Percentiles rank a stretch among this genome's conserved stretches.
phyloP scores from a whole-genome alignment of 768 basidiomycete genomes.

The Lentinula boryana region DNA sequence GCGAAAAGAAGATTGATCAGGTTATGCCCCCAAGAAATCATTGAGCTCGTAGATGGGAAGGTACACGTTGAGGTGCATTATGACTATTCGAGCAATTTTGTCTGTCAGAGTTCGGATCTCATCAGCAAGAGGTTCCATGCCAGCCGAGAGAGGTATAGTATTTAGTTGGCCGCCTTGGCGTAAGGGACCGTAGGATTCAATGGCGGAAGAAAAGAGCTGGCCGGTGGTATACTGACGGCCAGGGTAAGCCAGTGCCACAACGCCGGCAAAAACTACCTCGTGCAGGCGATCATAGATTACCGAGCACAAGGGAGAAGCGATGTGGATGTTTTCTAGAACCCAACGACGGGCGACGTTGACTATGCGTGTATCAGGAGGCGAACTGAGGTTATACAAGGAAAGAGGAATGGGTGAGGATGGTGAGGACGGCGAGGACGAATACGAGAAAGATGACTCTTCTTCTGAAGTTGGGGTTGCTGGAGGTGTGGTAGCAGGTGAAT shows the following conservation, averaged over 20 bases:
- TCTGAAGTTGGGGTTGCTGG: neutral
- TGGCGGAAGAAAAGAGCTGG: conserved; percentile 14
- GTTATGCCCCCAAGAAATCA: conserved; percentile 36
- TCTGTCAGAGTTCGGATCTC: conserved; percentile 68
- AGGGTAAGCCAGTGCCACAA: conserved; percentile 48
- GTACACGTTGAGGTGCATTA: conserved; percentile 73
- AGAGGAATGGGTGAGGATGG: conserved; percentile 9
- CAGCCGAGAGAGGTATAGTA: conserved; percentile 30
- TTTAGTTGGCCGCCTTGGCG: conserved; percentile 8
- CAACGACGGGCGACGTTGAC: conserved; percentile 63
- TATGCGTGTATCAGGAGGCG: conserved; percentile 43
- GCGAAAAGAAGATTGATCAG: neutral
- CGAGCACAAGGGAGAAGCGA: conserved; percentile 49
- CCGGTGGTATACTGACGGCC: conserved; percentile 30
- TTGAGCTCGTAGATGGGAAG: conserved; percentile 71
- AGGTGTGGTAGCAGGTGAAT: conserved; percentile 5
- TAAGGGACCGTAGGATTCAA: conserved; percentile 4
- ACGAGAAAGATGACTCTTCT: neutral
- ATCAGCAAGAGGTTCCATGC: conserved; percentile 66
- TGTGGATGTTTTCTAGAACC: conserved; percentile 62
- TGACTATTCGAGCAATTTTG: conserved; percentile 64
- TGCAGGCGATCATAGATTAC: conserved; percentile 61
- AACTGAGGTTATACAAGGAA: conserved; percentile 17
- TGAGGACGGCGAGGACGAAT: conserved; percentile 1
- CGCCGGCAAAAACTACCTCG: conserved; percentile 56